Percentiles rank a stretch among this genome's conserved stretches.
Conservation (phyloP, 768 basidiomycete genomes). For the Boletus sp. region DNA sequence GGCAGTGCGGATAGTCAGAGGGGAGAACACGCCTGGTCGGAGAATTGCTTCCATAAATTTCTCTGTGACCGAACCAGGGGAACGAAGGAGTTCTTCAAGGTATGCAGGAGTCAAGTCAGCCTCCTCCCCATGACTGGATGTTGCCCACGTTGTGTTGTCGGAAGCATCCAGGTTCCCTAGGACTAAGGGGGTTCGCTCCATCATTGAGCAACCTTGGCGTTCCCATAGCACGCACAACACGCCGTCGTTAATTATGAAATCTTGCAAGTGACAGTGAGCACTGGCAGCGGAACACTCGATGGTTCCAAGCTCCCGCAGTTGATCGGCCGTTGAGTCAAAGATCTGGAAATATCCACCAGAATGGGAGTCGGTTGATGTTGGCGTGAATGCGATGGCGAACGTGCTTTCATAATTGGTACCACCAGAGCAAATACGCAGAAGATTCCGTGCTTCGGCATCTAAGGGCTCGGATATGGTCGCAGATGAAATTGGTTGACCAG, state of each 20-base stretch:
- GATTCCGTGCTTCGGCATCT: conserved; percentile 57
- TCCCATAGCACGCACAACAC: conserved; percentile 78
- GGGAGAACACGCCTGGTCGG: conserved; percentile 86
- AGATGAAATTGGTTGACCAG: conserved; percentile 31
- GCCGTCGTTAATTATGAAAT: conserved; percentile 60
- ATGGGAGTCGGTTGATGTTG: conserved; percentile 58
- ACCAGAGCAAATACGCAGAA: conserved; percentile 62
- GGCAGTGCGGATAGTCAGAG: conserved; percentile 75
- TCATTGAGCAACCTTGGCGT: conserved; percentile 68
- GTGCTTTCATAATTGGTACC: conserved; percentile 48
- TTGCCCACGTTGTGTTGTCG: conserved; percentile 46
- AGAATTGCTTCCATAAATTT: conserved; percentile 83
- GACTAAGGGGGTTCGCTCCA: conserved; percentile 55
- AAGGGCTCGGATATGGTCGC: conserved; percentile 47
- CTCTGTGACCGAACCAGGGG: conserved; percentile 68
- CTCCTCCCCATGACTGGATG: conserved; percentile 63
- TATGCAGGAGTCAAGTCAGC: conserved; percentile 80
- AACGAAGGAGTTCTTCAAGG: conserved; percentile 79
- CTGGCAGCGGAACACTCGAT: conserved; percentile 62
- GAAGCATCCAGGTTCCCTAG: conserved; percentile 34
- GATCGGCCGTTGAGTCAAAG: conserved; percentile 53
- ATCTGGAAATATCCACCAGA: conserved; percentile 84
- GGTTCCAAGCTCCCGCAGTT: conserved; percentile 53
- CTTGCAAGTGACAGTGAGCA: conserved; percentile 71
- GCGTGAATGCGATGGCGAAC: conserved; percentile 70